Conservation (phyloP, 306 rosid genomes). For the cucumber (Cucumis sativus) region Cucumber_9930_V3 NC_026656.2:19813501-19814000, state of each 20-base stretch:
- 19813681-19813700: slow-evolving; percentile 83
- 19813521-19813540: slow-evolving; percentile 46
- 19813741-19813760: slow-evolving; percentile 32
- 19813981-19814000: slow-evolving; percentile 20
- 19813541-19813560: slow-evolving; percentile 46
- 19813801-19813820: slow-evolving; percentile 24
- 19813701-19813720: slow-evolving; percentile 55
- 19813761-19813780: slow-evolving; percentile 13
- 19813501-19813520: slow-evolving; percentile 63
- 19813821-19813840: slow-evolving; percentile 25
- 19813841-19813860: neutral
- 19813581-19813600: slow-evolving; percentile 40
- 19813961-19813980: slow-evolving; percentile 47
- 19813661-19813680: slow-evolving; percentile 59
- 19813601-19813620: slow-evolving; percentile 69
- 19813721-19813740: slow-evolving; percentile 71
- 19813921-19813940: slow-evolving; percentile 15
- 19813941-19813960: slow-evolving; percentile 42
- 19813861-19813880: slow-evolving; percentile 11
- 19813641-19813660: slow-evolving; percentile 50
- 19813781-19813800: slow-evolving; percentile 15
- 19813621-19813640: slow-evolving; percentile 67
- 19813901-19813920: neutral
- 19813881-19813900: slow-evolving; percentile 22
- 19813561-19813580: slow-evolving; percentile 75